Conservation (phyloP, 1,284 basidiomycete species). For the Chalciporus sp. region DNA sequence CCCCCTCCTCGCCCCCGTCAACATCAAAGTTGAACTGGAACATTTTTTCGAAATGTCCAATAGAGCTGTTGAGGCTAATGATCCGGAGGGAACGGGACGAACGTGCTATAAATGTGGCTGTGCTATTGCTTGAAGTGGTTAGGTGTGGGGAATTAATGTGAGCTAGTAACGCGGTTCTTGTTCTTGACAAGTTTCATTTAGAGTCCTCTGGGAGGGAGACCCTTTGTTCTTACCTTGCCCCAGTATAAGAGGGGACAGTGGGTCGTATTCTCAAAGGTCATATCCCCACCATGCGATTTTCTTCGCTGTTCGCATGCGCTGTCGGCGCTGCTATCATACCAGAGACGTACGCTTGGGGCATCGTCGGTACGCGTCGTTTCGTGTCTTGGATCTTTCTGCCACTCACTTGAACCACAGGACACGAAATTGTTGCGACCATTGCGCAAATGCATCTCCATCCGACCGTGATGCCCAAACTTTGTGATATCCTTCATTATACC, state of each 20-base stretch:
- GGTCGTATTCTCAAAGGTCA: neutral
- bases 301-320: slow-evolving; percentile 17
- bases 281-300: slow-evolving; percentile 27
- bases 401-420: slow-evolving; percentile 50
- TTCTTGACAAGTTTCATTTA: slow-evolving; percentile 7
- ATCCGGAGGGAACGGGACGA: neutral
- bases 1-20: slow-evolving; percentile 38
- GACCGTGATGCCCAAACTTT: slow-evolving; percentile 67
- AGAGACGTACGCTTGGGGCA: slow-evolving; percentile 43
- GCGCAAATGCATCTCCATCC: slow-evolving; percentile 90
- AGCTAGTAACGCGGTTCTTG: neutral
- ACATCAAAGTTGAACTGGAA: slow-evolving; percentile 63
- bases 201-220: slow-evolving; percentile 9
- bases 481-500: slow-evolving; percentile 59
- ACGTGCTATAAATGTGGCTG: neutral
- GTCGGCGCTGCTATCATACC: slow-evolving; percentile 24
- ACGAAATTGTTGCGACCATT: slow-evolving; percentile 91
- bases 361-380: slow-evolving; percentile 38
- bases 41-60: slow-evolving; percentile 13
- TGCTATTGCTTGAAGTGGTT: neutral
- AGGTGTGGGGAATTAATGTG: neutral
- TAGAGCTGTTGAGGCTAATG: too few relatives aligned
- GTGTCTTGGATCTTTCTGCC: neutral
- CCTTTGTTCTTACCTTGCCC: neutral
- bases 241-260: neutral